Percentiles rank a stretch among this genome's conserved stretches.
These are phyloP conservation scores for Elaeagnus macrophylla DNA, from an alignment of 306 rosid genomes.

Conservation along the genomic window DNA sequence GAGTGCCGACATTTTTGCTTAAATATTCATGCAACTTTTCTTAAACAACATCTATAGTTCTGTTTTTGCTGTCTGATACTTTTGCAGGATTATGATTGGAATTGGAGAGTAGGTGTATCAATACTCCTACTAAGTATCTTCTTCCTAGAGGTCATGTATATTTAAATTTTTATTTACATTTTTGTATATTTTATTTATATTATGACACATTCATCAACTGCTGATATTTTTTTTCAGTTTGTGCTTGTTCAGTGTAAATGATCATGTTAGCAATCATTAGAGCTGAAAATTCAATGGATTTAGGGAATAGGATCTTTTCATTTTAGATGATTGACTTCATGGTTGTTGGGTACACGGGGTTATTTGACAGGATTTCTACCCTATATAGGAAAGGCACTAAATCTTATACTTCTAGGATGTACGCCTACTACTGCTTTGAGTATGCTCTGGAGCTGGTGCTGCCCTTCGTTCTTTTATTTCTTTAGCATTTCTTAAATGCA, in stretches of 20 bases:
- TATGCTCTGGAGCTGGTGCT: slow-evolving; percentile 35
- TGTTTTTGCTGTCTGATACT: slow-evolving; percentile 18
- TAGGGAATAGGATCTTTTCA: slow-evolving; percentile 3
- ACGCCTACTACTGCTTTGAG: slow-evolving; percentile 97
- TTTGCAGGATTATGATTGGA: slow-evolving; percentile 66
- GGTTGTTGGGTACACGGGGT: slow-evolving; percentile 45
- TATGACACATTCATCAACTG: neutral
- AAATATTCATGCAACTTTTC: slow-evolving; percentile 4
- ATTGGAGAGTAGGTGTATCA: slow-evolving; percentile 69
- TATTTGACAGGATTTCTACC: slow-evolving; percentile 78
- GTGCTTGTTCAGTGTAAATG: neutral
- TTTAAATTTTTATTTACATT: neutral
- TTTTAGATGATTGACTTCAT: slow-evolving; percentile 16
- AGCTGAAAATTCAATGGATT: neutral
- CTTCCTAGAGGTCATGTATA: slow-evolving; percentile 54
- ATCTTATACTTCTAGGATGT: slow-evolving; percentile 87
- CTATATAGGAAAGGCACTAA: slow-evolving; percentile 64
- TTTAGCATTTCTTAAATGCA: slow-evolving; percentile 9
- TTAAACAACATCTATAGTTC: neutral
- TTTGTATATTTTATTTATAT: neutral
- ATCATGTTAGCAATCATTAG: neutral
- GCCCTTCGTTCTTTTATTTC: slow-evolving; percentile 17
- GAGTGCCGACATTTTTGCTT: neutral
- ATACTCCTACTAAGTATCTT: slow-evolving; percentile 62
- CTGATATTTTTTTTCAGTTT: too few relatives aligned